Evolutionary conservation across 306 rosid genomes (phyloP), one percentile per base, ranked within the genome.

Genomic region (Styphnolobium japonicum): DNA sequence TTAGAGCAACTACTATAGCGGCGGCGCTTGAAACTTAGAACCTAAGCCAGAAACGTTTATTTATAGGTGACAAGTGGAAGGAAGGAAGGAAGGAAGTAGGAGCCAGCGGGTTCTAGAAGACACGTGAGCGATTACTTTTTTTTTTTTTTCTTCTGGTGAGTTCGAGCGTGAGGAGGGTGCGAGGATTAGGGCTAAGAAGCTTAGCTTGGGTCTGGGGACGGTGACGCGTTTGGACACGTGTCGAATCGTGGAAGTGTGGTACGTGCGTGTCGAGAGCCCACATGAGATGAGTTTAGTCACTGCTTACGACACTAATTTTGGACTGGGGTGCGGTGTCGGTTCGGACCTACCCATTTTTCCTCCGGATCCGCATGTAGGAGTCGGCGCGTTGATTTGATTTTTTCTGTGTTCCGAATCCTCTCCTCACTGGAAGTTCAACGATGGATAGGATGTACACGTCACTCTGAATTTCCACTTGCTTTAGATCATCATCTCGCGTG

Each of bases 21-120:
- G 75, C 73, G 85, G 88, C 81, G 84, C 72, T 88, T 90, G 95
- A 92, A 92, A 92, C 84, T 85, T 76, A n/a, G 2, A 40, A 71
- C 83, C 18, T 2, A 23, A 9, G 82, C 75, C 89, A 79, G 87
- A 64, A 77, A 31, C 10, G 23, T 0, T 76, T 31, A 67, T 84
- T 43, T 88, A 89, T 88, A 86, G 86, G 12, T 12, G 0, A 0
- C n/a, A n/a, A n/a, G n/a, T n/a, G n/a, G n/a, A n/a, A n/a, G n/a
- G n/a, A n/a, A n/a, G n/a, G n/a, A n/a, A n/a, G n/a, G n/a, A n/a
- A n/a, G n/a, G n/a, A n/a, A n/a, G n/a, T n/a, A n/a, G n/a, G n/a
- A n/a, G n/a, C n/a, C n/a, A n/a, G n/a, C n/a, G n/a, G n/a, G n/a
- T 27, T 27, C 31, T 27, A 27, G 31, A 27, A 27, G 31, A 27